Evolutionary conservation across 306 rosid genomes (phyloP).

Genomic region (Cercis canadensis): DNA sequence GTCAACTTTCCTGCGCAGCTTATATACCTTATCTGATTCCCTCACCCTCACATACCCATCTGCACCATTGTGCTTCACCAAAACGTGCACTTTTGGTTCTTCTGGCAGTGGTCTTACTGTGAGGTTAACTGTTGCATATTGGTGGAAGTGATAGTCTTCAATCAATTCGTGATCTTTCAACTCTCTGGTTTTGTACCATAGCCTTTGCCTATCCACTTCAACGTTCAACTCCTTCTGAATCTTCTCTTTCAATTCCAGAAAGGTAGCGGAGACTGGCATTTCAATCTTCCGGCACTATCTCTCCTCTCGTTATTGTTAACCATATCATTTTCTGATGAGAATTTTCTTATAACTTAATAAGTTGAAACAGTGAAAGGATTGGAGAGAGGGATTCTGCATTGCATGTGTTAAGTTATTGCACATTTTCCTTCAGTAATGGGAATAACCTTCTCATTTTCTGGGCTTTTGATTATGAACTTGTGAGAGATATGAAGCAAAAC

Average conservation of each 20-base stretch:
- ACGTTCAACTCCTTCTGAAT: conserved; percentile 29
- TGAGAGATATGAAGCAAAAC: conserved; percentile 34
- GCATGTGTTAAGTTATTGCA: too few relatives aligned
- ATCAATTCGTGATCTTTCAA: conserved; percentile 20
- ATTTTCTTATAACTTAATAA: too few relatives aligned
- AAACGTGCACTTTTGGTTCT: conserved; percentile 27
- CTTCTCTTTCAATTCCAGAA: conserved; percentile 42
- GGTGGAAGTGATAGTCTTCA: not conserved
- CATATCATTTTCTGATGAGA: not conserved
- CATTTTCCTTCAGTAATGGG: too few relatives aligned
- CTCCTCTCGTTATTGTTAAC: conserved; percentile 30
- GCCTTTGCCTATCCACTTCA: conserved; percentile 35
- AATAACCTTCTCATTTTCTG: not conserved
- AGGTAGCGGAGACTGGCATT: not conserved
- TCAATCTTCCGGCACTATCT: conserved; percentile 38
- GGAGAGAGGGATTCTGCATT: too few relatives aligned
- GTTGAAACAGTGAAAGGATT: too few relatives aligned
- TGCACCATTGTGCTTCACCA: not conserved
- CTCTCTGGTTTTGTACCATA: conserved; percentile 18
- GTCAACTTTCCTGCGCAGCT: conserved; percentile 30
- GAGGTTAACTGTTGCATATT: conserved; percentile 9
- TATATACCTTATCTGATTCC: conserved; percentile 41
- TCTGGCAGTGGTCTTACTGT: conserved; percentile 25
- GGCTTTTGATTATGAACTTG: conserved; percentile 23
- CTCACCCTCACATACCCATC: conserved; percentile 37